Evolutionary conservation across 768 basidiomycete genomes (phyloP).

Genomic region (Hydnomerulius pinastri): DNA sequence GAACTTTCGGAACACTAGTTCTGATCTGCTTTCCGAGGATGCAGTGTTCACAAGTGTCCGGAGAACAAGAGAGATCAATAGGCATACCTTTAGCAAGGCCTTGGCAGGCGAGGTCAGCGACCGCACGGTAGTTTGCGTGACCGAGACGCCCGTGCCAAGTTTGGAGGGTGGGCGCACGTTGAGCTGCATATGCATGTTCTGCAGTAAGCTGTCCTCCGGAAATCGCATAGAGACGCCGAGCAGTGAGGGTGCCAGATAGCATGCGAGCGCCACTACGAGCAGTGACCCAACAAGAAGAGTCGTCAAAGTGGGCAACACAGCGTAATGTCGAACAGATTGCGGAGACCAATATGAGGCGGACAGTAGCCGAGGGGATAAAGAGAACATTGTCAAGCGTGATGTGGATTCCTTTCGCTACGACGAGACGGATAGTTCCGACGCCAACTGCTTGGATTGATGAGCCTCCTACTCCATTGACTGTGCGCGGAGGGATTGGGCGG

Average conservation of each 20-base stretch:
- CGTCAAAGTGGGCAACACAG: slow-evolving; percentile 17
- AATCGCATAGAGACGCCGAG: neutral
- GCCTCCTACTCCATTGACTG: slow-evolving; percentile 14
- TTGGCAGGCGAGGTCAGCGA: slow-evolving; percentile 22
- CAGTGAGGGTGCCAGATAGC: neutral
- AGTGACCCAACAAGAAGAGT: neutral
- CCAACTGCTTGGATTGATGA: slow-evolving; percentile 15
- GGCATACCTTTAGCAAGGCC: slow-evolving; percentile 10
- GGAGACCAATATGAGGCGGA: slow-evolving; percentile 25
- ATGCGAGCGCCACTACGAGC: neutral
- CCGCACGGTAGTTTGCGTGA: slow-evolving; percentile 26
- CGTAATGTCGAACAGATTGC: slow-evolving; percentile 10
- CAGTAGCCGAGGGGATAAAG: slow-evolving; percentile 23
- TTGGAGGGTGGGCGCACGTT: slow-evolving; percentile 10
- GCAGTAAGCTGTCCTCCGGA: neutral
- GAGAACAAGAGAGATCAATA: slow-evolving; percentile 6
- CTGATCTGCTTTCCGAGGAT: slow-evolving; percentile 40
- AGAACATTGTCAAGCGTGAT: slow-evolving; percentile 15
- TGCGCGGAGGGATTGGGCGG: slow-evolving; percentile 5
- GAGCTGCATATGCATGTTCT: slow-evolving; percentile 18
- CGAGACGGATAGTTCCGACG: slow-evolving; percentile 7
- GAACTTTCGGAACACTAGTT: slow-evolving; percentile 30
- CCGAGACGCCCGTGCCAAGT: slow-evolving; percentile 32
- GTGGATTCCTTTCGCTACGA: neutral
- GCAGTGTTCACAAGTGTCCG: slow-evolving; percentile 35